Conservation (phyloP, 2,329 filamentous ascomycete species). For the Tolypocladium pustulatum region DNA sequence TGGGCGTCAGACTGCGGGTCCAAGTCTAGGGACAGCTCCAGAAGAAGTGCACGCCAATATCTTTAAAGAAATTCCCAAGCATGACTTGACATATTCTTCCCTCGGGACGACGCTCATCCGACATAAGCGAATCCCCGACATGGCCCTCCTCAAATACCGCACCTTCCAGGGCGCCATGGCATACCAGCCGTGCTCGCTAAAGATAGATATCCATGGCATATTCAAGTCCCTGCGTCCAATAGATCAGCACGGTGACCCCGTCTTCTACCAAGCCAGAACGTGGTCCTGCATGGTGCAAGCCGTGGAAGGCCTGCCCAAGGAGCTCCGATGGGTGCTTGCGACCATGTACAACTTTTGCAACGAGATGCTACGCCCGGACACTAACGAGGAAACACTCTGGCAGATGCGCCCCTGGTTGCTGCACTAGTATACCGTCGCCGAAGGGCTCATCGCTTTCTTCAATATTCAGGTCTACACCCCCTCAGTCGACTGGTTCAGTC, state of each 20-base stretch:
- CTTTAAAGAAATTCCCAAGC: slow-evolving; percentile 9
- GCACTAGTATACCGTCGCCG: slow-evolving; percentile 15
- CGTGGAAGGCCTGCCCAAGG: slow-evolving; percentile 11
- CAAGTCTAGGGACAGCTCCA: neutral
- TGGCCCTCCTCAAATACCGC: slow-evolving; percentile 15
- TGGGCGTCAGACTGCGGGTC: neutral
- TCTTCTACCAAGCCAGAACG: slow-evolving; percentile 16
- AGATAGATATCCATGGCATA: slow-evolving; percentile 9
- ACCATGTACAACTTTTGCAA: slow-evolving; percentile 19
- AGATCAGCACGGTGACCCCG: slow-evolving; percentile 10
- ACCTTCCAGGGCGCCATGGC: slow-evolving; percentile 15
- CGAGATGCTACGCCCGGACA: slow-evolving; percentile 12
- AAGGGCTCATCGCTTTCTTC: slow-evolving; percentile 11
- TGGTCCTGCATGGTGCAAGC: slow-evolving; percentile 21
- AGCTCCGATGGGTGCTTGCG: slow-evolving; percentile 20
- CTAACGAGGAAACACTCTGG: slow-evolving; percentile 10
- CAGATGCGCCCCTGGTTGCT: slow-evolving; percentile 17
- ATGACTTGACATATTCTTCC: slow-evolving; percentile 12
- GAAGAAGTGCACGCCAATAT: neutral
- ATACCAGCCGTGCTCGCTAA: slow-evolving; percentile 18
- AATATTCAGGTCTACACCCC: slow-evolving; percentile 8
- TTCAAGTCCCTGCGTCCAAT: slow-evolving; percentile 12
- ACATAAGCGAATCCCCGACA: slow-evolving; percentile 9
- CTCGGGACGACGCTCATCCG: slow-evolving; percentile 11
- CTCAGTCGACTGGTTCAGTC: slow-evolving; percentile 14